Conservation (phyloP, 2,329 filamentous ascomycete genomes). For the Ceratocystis cacaofunesta region DNA sequence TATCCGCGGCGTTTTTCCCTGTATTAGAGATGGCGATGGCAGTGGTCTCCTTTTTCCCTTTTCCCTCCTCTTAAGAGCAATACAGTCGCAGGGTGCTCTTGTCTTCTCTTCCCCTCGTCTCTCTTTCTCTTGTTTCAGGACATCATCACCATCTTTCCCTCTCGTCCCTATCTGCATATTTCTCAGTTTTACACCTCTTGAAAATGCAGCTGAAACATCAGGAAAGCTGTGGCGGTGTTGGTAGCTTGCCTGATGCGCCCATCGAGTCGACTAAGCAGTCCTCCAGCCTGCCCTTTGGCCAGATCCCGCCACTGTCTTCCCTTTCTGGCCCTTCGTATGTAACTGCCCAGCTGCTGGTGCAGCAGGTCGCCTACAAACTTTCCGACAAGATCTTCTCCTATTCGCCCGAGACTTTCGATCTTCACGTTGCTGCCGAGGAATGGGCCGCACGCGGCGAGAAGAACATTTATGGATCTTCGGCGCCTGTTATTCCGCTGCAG, state of each 20-base stretch:
- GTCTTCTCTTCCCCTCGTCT: background rate
- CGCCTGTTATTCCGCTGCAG: constrained; percentile 66
- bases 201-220: constrained; percentile 18
- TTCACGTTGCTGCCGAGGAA: constrained; percentile 66
- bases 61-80: background rate
- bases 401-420: constrained; percentile 82
- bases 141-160: background rate
- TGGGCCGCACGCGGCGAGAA: constrained; percentile 57
- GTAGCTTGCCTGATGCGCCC: constrained; percentile 5
- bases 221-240: constrained; percentile 17
- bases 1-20: background rate
- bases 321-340: constrained; percentile 84
- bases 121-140: background rate
- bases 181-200: no score
- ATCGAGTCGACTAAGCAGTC: constrained; percentile 23
- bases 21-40: background rate
- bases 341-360: constrained; percentile 82
- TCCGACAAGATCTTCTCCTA: constrained; percentile 97
- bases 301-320: constrained; percentile 37
- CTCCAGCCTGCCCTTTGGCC: constrained; percentile 42
- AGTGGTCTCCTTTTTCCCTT: background rate
- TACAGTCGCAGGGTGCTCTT: background rate
- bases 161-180: background rate
- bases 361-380: constrained; percentile 87
- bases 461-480: constrained; percentile 72